Percentiles rank a stretch among this genome's conserved stretches.
phyloP scores from a whole-genome alignment of 805 yeast genomes.

The Myxozyma lipomycoides region DNA sequence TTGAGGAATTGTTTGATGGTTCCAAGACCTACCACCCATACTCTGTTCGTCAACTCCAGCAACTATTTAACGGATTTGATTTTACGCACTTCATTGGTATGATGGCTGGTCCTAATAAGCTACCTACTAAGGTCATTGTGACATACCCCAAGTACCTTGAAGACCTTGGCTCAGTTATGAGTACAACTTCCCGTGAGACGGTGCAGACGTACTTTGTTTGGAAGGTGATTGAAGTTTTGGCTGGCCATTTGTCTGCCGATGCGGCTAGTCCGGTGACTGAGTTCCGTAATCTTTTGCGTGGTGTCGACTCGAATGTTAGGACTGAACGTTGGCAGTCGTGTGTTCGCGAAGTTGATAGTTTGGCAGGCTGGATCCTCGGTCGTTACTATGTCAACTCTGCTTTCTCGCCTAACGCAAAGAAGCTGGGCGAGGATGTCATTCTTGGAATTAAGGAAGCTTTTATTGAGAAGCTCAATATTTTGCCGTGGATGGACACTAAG shows the following conservation, averaged over 20 bases:
- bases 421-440: slow-evolving; percentile 24
- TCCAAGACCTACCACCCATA: slow-evolving; percentile 24
- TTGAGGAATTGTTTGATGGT: slow-evolving; percentile 27
- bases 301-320: slow-evolving; percentile 19
- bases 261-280: slow-evolving; percentile 19
- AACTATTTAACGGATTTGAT: slow-evolving; percentile 16
- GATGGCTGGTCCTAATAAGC: slow-evolving; percentile 12
- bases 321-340: slow-evolving; percentile 29
- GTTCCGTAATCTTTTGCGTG: slow-evolving; percentile 24
- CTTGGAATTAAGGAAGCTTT: slow-evolving; percentile 25
- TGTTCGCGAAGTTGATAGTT: slow-evolving; percentile 25
- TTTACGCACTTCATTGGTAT: slow-evolving; percentile 11
- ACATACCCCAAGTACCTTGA: slow-evolving; percentile 23
- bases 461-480: slow-evolving; percentile 12
- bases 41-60: slow-evolving; percentile 17
- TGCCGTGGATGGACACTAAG: slow-evolving; percentile 27
- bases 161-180: slow-evolving; percentile 18
- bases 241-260: slow-evolving; percentile 20
- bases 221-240: slow-evolving; percentile 26
- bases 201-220: slow-evolving; percentile 28
- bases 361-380: slow-evolving; percentile 28
- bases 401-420: slow-evolving; percentile 26
- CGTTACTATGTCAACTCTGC: slow-evolving; percentile 24
- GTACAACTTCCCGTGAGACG: slow-evolving; percentile 23
- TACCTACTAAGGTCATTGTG: slow-evolving; percentile 19